Percentiles rank a stretch among this genome's conserved stretches.
Conservation (phyloP, 2,329 filamentous ascomycete genomes). For the Phoma sp. region DNA sequence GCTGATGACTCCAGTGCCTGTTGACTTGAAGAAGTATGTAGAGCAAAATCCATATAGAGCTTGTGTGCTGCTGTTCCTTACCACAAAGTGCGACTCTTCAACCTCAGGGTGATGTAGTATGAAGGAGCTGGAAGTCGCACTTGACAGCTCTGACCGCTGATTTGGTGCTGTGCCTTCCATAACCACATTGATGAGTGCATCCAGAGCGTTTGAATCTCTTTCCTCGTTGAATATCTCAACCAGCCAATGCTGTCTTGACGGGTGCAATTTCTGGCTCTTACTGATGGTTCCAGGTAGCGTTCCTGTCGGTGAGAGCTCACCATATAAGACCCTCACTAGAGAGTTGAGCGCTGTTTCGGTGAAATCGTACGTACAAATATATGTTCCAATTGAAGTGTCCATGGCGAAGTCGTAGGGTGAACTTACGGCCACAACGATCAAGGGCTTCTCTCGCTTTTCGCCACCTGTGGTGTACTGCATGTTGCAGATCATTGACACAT, state of each 20-base stretch:
- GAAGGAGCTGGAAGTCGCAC: constrained; percentile 77
- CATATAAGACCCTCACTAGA: constrained; percentile 82
- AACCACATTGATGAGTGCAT: constrained; percentile 75
- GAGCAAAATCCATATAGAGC: constrained; percentile 91
- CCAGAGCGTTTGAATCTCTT: constrained; percentile 75
- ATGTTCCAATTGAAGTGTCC: constrained; percentile 88
- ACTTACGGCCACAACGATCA: constrained; percentile 91
- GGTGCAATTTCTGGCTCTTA: constrained; percentile 85
- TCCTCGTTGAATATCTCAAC: constrained; percentile 87
- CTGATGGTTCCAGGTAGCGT: constrained; percentile 74
- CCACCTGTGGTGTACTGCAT: constrained; percentile 75
- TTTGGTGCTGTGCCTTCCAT: constrained; percentile 71
- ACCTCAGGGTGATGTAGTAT: constrained; percentile 74
- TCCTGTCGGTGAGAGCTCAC: constrained; percentile 69
- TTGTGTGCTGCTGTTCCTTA: constrained; percentile 90
- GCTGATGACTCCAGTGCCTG: constrained; percentile 76
- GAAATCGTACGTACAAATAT: constrained; percentile 95
- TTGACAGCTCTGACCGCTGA: constrained; percentile 72
- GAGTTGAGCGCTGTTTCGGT: constrained; percentile 90
- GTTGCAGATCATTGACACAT: constrained; percentile 93
- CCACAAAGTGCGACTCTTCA: constrained; percentile 86
- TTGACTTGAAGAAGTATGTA: constrained; percentile 80
- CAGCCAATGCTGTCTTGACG: constrained; percentile 93
- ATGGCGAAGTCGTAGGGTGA: constrained; percentile 97
- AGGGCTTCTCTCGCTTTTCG: constrained; percentile 77